Base-by-base conservation (phyloP, 2,329 filamentous ascomycete genomes). In the Periconia digitata region DNA sequence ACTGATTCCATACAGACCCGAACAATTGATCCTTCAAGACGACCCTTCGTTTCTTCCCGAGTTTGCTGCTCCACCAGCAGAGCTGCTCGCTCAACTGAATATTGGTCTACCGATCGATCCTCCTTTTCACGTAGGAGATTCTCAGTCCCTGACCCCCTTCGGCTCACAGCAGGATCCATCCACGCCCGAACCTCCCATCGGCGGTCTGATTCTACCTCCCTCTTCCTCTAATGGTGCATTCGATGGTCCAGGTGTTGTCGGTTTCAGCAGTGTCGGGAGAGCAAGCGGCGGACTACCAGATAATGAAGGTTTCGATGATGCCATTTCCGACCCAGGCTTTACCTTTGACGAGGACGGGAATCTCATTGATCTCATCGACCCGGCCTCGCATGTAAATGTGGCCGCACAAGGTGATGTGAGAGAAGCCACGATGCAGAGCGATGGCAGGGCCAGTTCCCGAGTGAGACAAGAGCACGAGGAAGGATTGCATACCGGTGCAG, bases 21-120 rank as follows among this genome's bases (percentile, higher is more conserved):
- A 88, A 20, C 85, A 92, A 58, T 84, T 96, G 47, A 76, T 90
- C 3, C 77, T 97, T 2, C 77, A 82, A 45, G 90, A 97, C 61
- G 92, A 97, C 62, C 90, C 91, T 0, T 79, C 83, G 36, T 96
- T 97, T 64, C 72, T 89, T 8, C 85, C 86, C 0, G 83, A 86
- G 37, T 77, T 85, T 27, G 75, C 77, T 27, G 74, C 90, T 21
- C 82, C 85, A 1, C 75, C 79, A 1, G 76, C 87, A 47, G 77
- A 85, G 24, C 66, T 83, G 18, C 63, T 85, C 15, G 71, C 72
- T 10, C 67, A 71, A 3, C 66, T 82, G 32, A 65, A 75, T 24
- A 49, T 72, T n/a, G 56, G 61, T 12, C 54, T 69, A 2, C 64
- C 73, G 6, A 58, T 67, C 15, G 59, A 67, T 8, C 68, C 71